A percentile compares a stretch with the other conserved stretches of the same genome.
Evolutionary conservation across 768 basidiomycete genomes (phyloP).

Genomic region (Saitozyma sp.): DNA sequence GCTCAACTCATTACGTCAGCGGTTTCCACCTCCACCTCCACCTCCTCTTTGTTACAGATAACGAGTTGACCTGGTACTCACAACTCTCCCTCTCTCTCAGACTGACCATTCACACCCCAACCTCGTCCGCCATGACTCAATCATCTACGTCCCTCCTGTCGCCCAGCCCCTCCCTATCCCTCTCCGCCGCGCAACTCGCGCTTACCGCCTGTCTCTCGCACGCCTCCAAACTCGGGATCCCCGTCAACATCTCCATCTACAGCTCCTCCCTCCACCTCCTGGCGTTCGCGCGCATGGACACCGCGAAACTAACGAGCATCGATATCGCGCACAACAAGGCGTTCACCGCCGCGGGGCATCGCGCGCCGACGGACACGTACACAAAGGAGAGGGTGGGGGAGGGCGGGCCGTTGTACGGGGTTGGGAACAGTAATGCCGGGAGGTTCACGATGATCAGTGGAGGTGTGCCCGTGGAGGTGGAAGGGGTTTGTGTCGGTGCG

Average conservation of each 20-base stretch:
- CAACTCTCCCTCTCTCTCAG: too few species aligned
- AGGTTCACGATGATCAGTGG: slow-evolving; percentile 17
- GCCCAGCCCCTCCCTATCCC: background rate
- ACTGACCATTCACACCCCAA: too few species aligned
- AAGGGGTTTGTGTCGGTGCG: slow-evolving; percentile 9
- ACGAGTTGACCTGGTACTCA: too few species aligned
- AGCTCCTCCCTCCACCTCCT: slow-evolving; percentile 14
- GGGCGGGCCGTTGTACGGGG: slow-evolving; percentile 6
- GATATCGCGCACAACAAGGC: slow-evolving; percentile 20
- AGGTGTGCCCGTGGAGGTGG: slow-evolving; percentile 9
- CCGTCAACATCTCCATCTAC: slow-evolving; percentile 18
- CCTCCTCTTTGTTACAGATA: too few species aligned
- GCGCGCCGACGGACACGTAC: slow-evolving; percentile 10
- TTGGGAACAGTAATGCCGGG: slow-evolving; percentile 14
- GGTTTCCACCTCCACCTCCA: too few species aligned
- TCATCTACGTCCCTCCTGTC: background rate
- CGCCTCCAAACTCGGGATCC: slow-evolving; percentile 1
- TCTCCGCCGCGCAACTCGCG: slow-evolving; percentile 3
- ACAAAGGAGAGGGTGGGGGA: background rate
- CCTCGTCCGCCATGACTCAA: too few species aligned
- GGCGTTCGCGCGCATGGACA: slow-evolving; percentile 13
- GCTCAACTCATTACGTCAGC: too few species aligned
- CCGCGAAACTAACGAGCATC: slow-evolving; percentile 20
- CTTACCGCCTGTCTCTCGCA: slow-evolving; percentile 7
- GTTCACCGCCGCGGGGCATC: slow-evolving; percentile 18